These are phyloP conservation scores for Trichosanthes truncata DNA, from an alignment of 306 rosid genomes.

Conservation along the genomic window DNA sequence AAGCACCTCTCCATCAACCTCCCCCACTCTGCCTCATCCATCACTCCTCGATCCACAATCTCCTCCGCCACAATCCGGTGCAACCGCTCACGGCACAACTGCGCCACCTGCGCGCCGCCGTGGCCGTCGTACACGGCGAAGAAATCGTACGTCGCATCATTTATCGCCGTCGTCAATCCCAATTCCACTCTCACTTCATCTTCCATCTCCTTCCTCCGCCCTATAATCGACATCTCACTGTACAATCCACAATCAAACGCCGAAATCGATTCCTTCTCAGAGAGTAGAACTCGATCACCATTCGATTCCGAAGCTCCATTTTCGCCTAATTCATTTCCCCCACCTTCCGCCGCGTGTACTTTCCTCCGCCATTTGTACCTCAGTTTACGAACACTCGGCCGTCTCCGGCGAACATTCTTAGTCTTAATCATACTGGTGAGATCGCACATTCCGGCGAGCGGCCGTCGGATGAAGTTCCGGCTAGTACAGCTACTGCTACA, in stretches of 20 bases:
- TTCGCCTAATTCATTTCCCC: not conserved
- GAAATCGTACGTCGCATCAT: constrained; percentile 34
- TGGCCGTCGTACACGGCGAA: constrained; percentile 84
- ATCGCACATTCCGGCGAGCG: not conserved
- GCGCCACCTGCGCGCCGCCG: constrained; percentile 67
- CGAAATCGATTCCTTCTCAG: not conserved
- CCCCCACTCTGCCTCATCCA: constrained; percentile 34
- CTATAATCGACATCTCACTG: constrained; percentile 59
- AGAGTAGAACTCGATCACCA: not conserved
- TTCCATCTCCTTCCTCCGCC: constrained; percentile 82
- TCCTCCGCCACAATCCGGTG: constrained; percentile 53
- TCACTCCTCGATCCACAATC: constrained; percentile 11
- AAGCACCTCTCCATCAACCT: constrained; percentile 72
- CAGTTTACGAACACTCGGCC: not conserved
- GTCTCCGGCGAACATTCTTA: not conserved
- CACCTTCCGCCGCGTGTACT: not conserved
- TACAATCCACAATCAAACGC: not conserved
- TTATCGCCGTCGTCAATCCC: constrained; percentile 22
- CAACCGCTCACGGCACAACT: constrained; percentile 47
- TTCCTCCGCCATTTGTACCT: not conserved
- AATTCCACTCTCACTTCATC: constrained; percentile 65
- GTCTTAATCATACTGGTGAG: not conserved
- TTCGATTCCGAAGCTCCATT: not conserved
- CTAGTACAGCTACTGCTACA: not conserved
- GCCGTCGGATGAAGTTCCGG: not conserved